Base-by-base conservation (phyloP, 2,329 filamentous ascomycete genomes). In the Exophiala sp. region DNA sequence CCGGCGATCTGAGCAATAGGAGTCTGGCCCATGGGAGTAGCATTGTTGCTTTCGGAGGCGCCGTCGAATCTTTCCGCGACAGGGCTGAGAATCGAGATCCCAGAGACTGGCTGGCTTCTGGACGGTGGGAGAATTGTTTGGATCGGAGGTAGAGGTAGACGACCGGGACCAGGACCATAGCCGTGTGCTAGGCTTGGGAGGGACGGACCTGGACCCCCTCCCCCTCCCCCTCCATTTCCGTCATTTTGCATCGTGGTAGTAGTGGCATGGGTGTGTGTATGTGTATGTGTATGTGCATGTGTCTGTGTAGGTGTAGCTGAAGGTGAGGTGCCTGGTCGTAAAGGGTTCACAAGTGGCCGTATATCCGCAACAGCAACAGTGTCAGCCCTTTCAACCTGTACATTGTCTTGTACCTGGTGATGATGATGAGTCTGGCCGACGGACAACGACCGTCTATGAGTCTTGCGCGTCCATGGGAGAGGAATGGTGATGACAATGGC, bases 101-200 rank as follows among this genome's bases (percentile, higher is more conserved):
- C 54, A 1, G 51, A 57, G 32, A 51, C 51, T n/a, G 54, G 54
- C 24, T 54, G 54, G 22, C 50, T 54, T 21, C 39, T 51, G 34
- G 72, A 69, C 0, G 85, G 72, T 5, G 70, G 70, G 1, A 81
- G 77, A 50, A 89, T 46, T 75, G 72, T 65, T 81, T 76, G 14
- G 80, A 83, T 91, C 95, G 96, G 58, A 83, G 82, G 67, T 83
- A 91, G 35, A 83, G 82, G 67, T 83, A 91, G 35, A 91, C 91
- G 73, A 95, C 81, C 7, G 95, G 77, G 66, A 95, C 89, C 65
- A 96, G 94, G 34, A 86, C 73, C 65, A 81, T 85, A n/a, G n/a
- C n/a, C n/a, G n/a, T n/a, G n/a, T n/a, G n/a, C n/a, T n/a, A n/a
- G n/a, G n/a, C n/a, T n/a, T n/a, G n/a, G n/a, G n/a, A n/a, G n/a